Evolutionary conservation across 164 flowering plant species (phyloP).

Genomic region (Chimonanthus salicifolius): DNA sequence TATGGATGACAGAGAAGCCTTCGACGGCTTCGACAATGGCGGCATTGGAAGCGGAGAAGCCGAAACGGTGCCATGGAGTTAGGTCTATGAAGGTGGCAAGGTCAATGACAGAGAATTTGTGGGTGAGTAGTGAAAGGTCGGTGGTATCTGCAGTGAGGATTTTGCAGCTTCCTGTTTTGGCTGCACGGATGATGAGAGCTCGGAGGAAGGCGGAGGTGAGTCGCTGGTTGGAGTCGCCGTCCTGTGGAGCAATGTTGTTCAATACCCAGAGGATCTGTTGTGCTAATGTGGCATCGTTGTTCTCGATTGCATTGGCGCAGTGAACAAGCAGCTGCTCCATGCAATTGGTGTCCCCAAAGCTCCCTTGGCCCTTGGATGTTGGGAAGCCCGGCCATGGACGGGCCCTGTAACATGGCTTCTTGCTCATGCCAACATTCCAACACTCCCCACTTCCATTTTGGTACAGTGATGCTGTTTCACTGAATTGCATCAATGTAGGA

Average conservation of each 20-base stretch:
- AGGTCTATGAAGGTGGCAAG: slow-evolving; percentile 78
- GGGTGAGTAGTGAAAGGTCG: slow-evolving; percentile 29
- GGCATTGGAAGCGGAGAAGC: slow-evolving; percentile 91
- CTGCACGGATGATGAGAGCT: slow-evolving; percentile 74
- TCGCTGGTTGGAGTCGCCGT: slow-evolving; percentile 90
- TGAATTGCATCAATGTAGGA: slow-evolving; percentile 60
- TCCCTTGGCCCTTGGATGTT: slow-evolving; percentile 27
- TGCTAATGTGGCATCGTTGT: slow-evolving; percentile 78
- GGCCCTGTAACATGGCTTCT: slow-evolving; percentile 28
- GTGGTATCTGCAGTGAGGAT: slow-evolving; percentile 38
- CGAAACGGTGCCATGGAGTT: slow-evolving; percentile 85
- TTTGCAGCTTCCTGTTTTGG: slow-evolving; percentile 54
- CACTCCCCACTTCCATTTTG: slow-evolving; percentile 24
- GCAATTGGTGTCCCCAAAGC: slow-evolving; percentile 73
- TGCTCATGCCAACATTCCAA: slow-evolving; percentile 32
- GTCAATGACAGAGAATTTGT: slow-evolving; percentile 64
- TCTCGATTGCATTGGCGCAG: slow-evolving; percentile 88
- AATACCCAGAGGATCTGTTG: slow-evolving; percentile 97
- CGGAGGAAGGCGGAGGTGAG: slow-evolving; percentile 79
- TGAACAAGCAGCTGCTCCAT: slow-evolving; percentile 90
- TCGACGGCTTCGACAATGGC: slow-evolving; percentile 64
- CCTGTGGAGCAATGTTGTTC: slow-evolving; percentile 82
- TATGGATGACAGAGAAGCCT: slow-evolving; percentile 56
- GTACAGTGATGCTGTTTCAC: slow-evolving; percentile 40
- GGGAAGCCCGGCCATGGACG: slow-evolving; percentile 62